Conservation (phyloP, 139 green algal genomes). For the Coelastrella sp. region DNA sequence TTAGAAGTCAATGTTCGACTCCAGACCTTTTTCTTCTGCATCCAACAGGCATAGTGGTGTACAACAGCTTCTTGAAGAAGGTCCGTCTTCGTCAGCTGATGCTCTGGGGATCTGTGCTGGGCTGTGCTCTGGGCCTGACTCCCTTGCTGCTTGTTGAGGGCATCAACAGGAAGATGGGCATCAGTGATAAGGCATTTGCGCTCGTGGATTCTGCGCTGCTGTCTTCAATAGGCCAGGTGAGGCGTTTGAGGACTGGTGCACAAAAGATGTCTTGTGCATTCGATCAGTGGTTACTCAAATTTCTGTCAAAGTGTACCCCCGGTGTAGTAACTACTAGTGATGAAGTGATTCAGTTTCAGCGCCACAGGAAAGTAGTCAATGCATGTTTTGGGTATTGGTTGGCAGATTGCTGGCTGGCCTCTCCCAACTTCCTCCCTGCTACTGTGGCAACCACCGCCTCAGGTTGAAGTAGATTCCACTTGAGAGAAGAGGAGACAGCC, state of each 20-base stretch:
- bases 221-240: slow-evolving; percentile 27
- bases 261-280: too few species aligned
- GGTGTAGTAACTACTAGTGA: neutral
- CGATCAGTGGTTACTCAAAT: neutral
- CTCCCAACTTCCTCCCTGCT: too few species aligned
- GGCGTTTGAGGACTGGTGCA: too few species aligned
- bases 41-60: slow-evolving; percentile 14
- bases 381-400: neutral
- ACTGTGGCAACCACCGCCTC: too few species aligned
- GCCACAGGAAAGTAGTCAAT: neutral
- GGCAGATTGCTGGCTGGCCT: too few species aligned
- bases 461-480: too few species aligned
- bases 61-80: slow-evolving; percentile 26
- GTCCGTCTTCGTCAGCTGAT: slow-evolving; percentile 27
- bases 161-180: slow-evolving; percentile 25
- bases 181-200: slow-evolving; percentile 22
- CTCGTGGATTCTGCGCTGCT: slow-evolving; percentile 39
- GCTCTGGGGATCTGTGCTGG: slow-evolving; percentile 34
- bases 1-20: too few species aligned
- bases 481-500: too few species aligned
- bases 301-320: neutral
- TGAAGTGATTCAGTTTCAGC: neutral
- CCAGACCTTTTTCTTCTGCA: neutral
- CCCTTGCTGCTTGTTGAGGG: slow-evolving; percentile 41
- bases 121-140: slow-evolving; percentile 14